Base-by-base conservation (phyloP, 495 filamentous ascomycete genomes). In the Aspergillus egyptiacus region DNA sequence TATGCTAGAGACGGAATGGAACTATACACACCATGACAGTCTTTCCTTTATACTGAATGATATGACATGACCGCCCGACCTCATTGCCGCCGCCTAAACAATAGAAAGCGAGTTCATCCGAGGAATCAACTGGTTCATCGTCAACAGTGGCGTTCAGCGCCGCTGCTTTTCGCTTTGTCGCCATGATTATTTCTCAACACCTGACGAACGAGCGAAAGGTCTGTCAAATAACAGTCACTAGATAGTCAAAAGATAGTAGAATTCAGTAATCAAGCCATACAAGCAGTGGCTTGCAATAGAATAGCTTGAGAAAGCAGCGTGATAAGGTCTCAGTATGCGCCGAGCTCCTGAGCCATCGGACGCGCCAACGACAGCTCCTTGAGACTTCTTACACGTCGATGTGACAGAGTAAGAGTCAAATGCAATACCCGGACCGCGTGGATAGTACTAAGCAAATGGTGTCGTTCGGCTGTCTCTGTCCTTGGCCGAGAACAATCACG, bases 11-110 rank as follows among this genome's bases (percentile, higher is more conserved):
- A 19, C 19, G 18, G 10, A 28, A 10, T 14, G 22, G n/a, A 18
- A n/a, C 5, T 48, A n/a, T 13, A 70, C 83, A 49, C 70, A 91
- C 89, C 93, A 98, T 98, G 50, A 98, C 87, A 5, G 93, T 97
- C 62, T 98, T 98, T 15, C 93, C 93, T 62, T 97, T 98, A 77
- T 98, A 98, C 60, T 96, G 88, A 22, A 98, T 81, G 49, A 98
- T 95, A 64, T 98, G 93, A 69, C 93, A 97, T 50, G 93, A 96
- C 48, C 93, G 79, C 44, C 93, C 93, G 46, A 98, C 93, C 67
- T 98, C 93, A 63, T 96, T 97, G 30, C 93, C 91, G 49, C 93
- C 93, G 42, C 93, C 93, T 28, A 98, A 73, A 54, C 88, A 91
- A 41, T 95, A 79, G 61, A 98, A 98, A 67, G 85, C 86, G 43